Conservation (phyloP, 2,329 filamentous ascomycete genomes). For the Blastomyces silverae region DNA sequence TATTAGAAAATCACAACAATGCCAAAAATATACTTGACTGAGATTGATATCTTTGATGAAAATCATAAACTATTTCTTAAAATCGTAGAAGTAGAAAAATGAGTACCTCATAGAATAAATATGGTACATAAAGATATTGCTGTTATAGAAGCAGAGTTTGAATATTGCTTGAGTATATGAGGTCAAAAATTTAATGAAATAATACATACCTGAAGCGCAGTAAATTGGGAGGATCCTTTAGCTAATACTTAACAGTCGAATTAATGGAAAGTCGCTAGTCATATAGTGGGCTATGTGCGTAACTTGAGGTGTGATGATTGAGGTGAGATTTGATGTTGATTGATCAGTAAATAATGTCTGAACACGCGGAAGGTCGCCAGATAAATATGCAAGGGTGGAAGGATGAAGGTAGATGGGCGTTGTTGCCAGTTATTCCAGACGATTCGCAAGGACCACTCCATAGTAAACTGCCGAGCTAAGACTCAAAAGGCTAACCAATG, state of each 20-base stretch:
- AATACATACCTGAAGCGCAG: not conserved
- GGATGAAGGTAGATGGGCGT: not conserved
- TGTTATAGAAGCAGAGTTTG: not conserved
- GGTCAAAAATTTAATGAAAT: not conserved
- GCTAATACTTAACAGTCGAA: not conserved
- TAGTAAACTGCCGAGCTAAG: constrained; percentile 67
- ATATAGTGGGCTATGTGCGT: not conserved
- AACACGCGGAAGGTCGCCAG: not conserved
- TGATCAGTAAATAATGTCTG: not conserved
- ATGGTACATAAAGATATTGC: not conserved
- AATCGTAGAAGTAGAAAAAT: not conserved
- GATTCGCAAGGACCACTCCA: constrained; percentile 64
- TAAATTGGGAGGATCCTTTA: not conserved
- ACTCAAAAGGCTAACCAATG: constrained; percentile 66
- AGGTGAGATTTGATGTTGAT: not conserved
- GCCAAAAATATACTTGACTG: not conserved
- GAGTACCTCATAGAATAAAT: not conserved
- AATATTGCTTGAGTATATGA: not conserved
- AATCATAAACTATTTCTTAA: not conserved
- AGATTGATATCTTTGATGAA: not conserved
- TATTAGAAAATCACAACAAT: not conserved
- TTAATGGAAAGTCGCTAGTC: not conserved
- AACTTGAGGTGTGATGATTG: not conserved
- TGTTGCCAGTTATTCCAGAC: constrained; percentile 44
- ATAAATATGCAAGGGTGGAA: not conserved